Percentiles rank a stretch among this genome's conserved stretches.
phyloP scores from a whole-genome alignment of 495 filamentous ascomycete species.

The Letharia lupina region DNA sequence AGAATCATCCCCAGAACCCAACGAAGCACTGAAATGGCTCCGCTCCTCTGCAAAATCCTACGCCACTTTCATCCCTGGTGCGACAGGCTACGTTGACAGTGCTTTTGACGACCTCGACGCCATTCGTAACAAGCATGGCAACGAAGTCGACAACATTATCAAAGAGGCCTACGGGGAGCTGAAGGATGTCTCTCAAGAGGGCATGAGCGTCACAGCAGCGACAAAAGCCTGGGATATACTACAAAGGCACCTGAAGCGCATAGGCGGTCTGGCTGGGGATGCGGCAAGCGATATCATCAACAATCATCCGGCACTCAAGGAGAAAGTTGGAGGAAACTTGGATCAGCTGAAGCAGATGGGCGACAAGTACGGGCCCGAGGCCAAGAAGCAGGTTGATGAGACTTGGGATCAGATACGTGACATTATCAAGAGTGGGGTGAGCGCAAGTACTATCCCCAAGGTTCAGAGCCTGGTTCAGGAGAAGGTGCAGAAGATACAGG shows the following conservation, averaged over 20 bases:
- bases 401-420: constrained; percentile 53
- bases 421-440: constrained; percentile 46
- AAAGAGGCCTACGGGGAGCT: constrained; percentile 51
- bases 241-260: constrained; percentile 40
- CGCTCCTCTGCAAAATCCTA: constrained; percentile 51
- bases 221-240: constrained; percentile 45
- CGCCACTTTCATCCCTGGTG: constrained; percentile 59
- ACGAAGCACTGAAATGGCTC: constrained; percentile 49
- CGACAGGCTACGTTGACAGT: constrained; percentile 47
- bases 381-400: constrained; percentile 58
- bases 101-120: constrained; percentile 56
- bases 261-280: constrained; percentile 48
- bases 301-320: constrained; percentile 58
- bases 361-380: constrained; percentile 56
- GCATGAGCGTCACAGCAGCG: constrained; percentile 45
- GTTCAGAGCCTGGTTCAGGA: constrained; percentile 53
- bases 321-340: constrained; percentile 54
- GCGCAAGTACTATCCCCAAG: constrained; percentile 40
- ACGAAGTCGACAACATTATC: constrained; percentile 56
- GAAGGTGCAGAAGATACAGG: constrained; percentile 51
- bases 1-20: constrained; percentile 46
- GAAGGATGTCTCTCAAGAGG: constrained; percentile 40
- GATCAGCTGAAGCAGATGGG: constrained; percentile 56
- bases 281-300: constrained; percentile 50
- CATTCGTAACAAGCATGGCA: constrained; percentile 47